These are phyloP conservation scores for Diaporthe longicolla DNA, from an alignment of 2,329 filamentous ascomycete genomes.

Conservation along the genomic window DNA sequence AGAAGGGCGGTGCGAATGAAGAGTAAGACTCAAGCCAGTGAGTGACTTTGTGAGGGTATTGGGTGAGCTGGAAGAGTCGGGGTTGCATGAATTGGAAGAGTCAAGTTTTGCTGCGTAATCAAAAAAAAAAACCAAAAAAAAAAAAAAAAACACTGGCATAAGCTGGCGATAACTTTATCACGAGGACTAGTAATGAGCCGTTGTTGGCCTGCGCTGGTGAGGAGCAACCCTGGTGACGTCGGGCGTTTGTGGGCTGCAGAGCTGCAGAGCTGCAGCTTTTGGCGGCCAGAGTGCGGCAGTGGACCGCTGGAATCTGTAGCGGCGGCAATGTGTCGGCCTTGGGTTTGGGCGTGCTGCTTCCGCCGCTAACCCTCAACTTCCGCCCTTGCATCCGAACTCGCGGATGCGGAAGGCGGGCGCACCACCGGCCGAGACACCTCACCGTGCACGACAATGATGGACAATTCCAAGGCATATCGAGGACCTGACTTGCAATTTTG, in stretches of 20 bases:
- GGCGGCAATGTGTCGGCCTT: conserved; percentile 10
- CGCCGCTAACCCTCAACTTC: conserved; percentile 35
- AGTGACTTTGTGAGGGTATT: not conserved
- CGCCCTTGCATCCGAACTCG: conserved; percentile 40
- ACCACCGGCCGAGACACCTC: conserved; percentile 25
- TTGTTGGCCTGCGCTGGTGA: not conserved
- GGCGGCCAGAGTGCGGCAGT: not conserved
- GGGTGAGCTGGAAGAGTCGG: too few relatives aligned
- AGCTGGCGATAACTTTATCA: conserved; percentile 13
- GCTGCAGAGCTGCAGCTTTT: not conserved
- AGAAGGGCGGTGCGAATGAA: not conserved
- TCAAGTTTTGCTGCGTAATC: too few relatives aligned
- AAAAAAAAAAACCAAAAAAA: too few relatives aligned
- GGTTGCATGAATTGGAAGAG: not conserved
- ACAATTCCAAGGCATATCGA: conserved; percentile 6
- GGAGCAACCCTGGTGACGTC: not conserved
- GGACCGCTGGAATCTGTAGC: not conserved
- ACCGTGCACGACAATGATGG: conserved; percentile 21
- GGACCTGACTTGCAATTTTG: not conserved
- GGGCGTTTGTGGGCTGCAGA: not conserved
- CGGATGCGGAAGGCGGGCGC: conserved; percentile 40
- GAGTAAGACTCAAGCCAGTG: not conserved
- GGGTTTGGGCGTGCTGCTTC: conserved; percentile 4
- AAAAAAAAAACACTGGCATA: too few relatives aligned
- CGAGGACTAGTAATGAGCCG: not conserved